Percentiles rank a stretch among this genome's conserved stretches.
phyloP scores from a whole-genome alignment of 2,329 filamentous ascomycete species.

The Colletotrichum eremochloae region DNA sequence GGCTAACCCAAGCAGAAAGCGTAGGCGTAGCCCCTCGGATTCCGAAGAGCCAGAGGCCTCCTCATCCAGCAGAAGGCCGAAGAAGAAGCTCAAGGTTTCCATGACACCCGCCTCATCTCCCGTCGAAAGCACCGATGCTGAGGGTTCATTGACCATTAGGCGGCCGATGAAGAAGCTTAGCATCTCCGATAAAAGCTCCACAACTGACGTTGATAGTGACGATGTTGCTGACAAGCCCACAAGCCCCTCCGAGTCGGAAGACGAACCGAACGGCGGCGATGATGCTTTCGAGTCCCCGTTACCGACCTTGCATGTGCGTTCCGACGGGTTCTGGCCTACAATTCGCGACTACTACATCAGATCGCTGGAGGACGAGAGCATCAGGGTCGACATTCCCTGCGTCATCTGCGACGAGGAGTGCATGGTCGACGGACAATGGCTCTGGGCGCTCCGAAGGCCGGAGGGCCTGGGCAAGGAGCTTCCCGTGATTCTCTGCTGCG shows the following conservation, averaged over 20 bases:
- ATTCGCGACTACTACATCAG: background rate
- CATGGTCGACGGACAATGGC: background rate
- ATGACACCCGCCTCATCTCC: no score
- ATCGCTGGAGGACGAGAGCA: background rate
- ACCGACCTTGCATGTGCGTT: background rate
- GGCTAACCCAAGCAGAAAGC: background rate
- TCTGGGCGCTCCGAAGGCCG: background rate
- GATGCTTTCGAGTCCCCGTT: no score
- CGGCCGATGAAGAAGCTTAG: background rate
- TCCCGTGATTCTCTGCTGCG: background rate
- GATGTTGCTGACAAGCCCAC: background rate
- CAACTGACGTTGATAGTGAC: background rate
- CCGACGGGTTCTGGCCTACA: slow-evolving; percentile 4
- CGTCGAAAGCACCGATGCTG: background rate
- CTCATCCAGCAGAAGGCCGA: background rate
- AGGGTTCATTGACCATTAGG: background rate
- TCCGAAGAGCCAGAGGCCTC: background rate
- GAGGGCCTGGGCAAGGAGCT: background rate
- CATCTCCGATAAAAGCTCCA: background rate
- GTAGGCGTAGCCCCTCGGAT: background rate
- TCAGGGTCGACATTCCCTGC: background rate
- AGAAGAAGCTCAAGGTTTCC: background rate
- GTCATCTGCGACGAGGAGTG: slow-evolving; percentile 3
- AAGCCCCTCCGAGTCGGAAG: background rate
- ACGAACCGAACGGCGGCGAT: no score